phyloP scores from a whole-genome alignment of 768 basidiomycete genomes.

The Crassisporium funariophilum region DNA sequence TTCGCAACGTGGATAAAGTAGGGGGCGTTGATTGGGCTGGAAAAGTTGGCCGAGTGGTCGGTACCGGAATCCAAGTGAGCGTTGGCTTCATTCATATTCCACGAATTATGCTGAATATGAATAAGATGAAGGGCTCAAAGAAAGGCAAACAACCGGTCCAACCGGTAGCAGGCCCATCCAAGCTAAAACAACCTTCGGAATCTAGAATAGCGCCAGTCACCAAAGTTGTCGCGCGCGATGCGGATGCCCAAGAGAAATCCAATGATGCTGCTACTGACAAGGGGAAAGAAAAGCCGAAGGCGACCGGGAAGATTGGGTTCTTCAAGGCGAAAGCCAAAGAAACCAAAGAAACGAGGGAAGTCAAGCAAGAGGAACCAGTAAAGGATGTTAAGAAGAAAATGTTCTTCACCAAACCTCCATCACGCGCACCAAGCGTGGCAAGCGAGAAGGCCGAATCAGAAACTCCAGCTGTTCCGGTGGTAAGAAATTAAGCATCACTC shows the following conservation, averaged over 20 bases:
- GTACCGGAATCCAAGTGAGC: slow-evolving; percentile 44
- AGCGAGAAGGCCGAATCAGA: slow-evolving; percentile 17
- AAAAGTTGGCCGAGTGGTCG: slow-evolving; percentile 48
- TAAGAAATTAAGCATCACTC: slow-evolving; percentile 7
- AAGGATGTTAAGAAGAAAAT: slow-evolving; percentile 20
- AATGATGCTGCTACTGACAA: slow-evolving; percentile 14
- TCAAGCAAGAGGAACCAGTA: slow-evolving; percentile 18
- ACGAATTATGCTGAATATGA: background rate
- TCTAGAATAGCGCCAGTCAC: slow-evolving; percentile 15
- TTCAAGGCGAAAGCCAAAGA: slow-evolving; percentile 40
- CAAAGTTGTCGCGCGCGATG: slow-evolving; percentile 22
- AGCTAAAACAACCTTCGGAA: slow-evolving; percentile 25
- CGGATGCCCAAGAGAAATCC: slow-evolving; percentile 25
- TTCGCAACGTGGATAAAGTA: slow-evolving; percentile 43
- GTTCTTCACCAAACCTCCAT: slow-evolving; percentile 20
- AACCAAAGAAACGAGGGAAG: slow-evolving; percentile 24
- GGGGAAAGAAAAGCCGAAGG: slow-evolving; percentile 27
- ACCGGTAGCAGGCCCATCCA: slow-evolving; percentile 49
- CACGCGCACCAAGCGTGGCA: slow-evolving; percentile 10
- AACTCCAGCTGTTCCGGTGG: slow-evolving; percentile 21
- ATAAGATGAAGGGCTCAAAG: slow-evolving; percentile 20
- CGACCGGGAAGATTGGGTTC: slow-evolving; percentile 61
- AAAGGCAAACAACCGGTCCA: slow-evolving; percentile 23
- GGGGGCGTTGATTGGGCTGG: slow-evolving; percentile 42
- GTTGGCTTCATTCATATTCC: background rate